phyloP scores from a whole-genome alignment of 2,329 filamentous ascomycete species.

The Aspergillus glaucus region DNA sequence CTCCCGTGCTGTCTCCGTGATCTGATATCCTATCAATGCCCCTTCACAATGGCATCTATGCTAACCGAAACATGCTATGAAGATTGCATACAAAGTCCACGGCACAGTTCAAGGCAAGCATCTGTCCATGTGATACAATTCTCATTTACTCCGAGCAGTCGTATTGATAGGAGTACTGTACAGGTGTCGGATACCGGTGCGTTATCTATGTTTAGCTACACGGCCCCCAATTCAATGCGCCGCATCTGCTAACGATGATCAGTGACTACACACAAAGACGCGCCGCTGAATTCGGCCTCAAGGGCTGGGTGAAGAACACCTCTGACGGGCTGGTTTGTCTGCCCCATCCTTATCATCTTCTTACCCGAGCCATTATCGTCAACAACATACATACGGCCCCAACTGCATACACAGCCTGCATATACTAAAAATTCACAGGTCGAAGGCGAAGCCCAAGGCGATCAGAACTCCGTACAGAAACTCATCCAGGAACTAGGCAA shows the following conservation, averaged over 20 bases:
- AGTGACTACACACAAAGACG: constrained; percentile 40
- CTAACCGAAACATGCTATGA: constrained; percentile 2
- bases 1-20: no score
- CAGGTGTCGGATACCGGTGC: constrained; percentile 31
- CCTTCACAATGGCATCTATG: not conserved
- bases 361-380: not conserved
- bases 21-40: no score
- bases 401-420: no score
- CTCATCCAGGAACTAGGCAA: constrained; percentile 70
- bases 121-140: not conserved
- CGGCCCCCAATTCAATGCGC: not conserved
- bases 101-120: constrained; percentile 63
- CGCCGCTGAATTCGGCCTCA: constrained; percentile 39
- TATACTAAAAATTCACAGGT: constrained; percentile 51
- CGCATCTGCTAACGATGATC: not conserved
- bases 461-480: constrained; percentile 56
- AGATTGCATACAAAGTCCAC: constrained; percentile 48
- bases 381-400: not conserved
- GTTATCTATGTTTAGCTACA: not conserved
- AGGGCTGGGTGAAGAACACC: constrained; percentile 46
- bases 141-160: not conserved
- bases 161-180: not conserved
- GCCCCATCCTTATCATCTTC: not conserved
- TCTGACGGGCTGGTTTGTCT: constrained; percentile 37
- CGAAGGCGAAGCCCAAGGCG: constrained; percentile 80